A percentile compares a stretch with the other conserved stretches of the same genome.
Conservation (phyloP, 805 yeast species). For the Metschnikowia cerradonensis region DNA sequence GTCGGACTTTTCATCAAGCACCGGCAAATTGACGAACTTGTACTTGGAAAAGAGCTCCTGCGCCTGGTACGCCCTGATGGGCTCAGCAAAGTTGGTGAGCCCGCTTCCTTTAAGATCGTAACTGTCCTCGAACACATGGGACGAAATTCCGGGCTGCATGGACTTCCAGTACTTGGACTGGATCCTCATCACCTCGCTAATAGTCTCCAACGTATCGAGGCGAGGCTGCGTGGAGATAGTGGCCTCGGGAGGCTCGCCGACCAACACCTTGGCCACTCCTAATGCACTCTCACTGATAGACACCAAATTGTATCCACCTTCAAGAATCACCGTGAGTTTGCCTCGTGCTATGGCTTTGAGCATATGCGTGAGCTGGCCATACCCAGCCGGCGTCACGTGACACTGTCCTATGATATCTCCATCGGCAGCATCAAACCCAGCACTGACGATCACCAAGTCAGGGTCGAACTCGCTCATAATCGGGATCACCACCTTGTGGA, state of each 20-base stretch:
- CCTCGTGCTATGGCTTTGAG: slow-evolving; percentile 86
- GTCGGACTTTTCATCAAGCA: slow-evolving; percentile 33
- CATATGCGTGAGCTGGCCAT: slow-evolving; percentile 94
- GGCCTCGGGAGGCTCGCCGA: slow-evolving; percentile 93
- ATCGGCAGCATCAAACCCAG: slow-evolving; percentile 98
- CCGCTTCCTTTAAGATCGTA: slow-evolving; percentile 36
- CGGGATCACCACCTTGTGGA: slow-evolving; percentile 81
- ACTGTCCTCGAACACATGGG: slow-evolving; percentile 36
- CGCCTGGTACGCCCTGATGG: slow-evolving; percentile 71
- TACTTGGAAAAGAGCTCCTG: slow-evolving; percentile 49
- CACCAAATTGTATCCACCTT: slow-evolving; percentile 95
- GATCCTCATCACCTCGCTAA: slow-evolving; percentile 72
- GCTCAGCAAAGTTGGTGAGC: slow-evolving; percentile 59
- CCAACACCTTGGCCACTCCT: slow-evolving; percentile 83
- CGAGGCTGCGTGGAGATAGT: slow-evolving; percentile 64
- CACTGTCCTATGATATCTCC: slow-evolving; percentile 97
- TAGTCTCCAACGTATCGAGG: slow-evolving; percentile 70
- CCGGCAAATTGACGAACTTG: slow-evolving; percentile 65
- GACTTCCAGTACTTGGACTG: slow-evolving; percentile 89
- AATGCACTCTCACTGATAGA: slow-evolving; percentile 87
- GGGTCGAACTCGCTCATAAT: slow-evolving; percentile 86
- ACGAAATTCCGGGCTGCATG: slow-evolving; percentile 62
- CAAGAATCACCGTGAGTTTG: slow-evolving; percentile 81
- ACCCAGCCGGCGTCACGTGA: slow-evolving; percentile 91
- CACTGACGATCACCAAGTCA: slow-evolving; percentile 84